Percentiles rank a stretch among this genome's conserved stretches.
Conservation (phyloP, 768 basidiomycete genomes). For the Phaeotremella skinneri region DNA sequence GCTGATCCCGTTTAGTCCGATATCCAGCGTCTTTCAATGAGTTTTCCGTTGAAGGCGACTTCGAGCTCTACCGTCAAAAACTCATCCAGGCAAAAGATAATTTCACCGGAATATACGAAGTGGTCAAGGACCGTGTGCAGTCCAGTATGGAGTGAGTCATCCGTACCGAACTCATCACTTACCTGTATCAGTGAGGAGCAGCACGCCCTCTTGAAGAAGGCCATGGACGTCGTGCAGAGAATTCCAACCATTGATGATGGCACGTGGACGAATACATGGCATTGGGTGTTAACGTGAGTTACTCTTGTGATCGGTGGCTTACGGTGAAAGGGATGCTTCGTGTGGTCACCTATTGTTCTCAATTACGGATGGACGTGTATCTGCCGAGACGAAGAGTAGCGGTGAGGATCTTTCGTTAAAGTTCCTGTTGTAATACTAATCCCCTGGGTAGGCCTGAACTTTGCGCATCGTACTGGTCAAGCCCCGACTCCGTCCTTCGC, state of each 20-base stretch:
- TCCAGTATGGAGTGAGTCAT: conserved; percentile 68
- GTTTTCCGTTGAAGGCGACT: conserved; percentile 86
- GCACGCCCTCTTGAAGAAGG: conserved; percentile 81
- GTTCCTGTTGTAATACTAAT: conserved; percentile 5
- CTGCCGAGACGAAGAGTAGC: conserved; percentile 87
- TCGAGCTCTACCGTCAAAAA: conserved; percentile 82
- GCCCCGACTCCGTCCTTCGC: conserved; percentile 21
- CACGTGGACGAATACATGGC: conserved; percentile 99
- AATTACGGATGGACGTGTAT: conserved; percentile 85
- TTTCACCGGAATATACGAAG: conserved; percentile 93
- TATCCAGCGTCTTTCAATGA: conserved; percentile 96
- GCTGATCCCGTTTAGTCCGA: conserved; percentile 58
- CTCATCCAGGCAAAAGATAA: conserved; percentile 70
- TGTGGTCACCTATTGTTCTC: conserved; percentile 86
- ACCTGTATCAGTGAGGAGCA: conserved; percentile 65
- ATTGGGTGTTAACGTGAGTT: conserved; percentile 77
- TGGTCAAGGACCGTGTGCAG: conserved; percentile 86
- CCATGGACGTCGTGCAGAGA: conserved; percentile 75
- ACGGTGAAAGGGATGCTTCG: conserved; percentile 68
- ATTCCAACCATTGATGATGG: conserved; percentile 81
- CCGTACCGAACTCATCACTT: neutral
- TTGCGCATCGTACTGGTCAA: conserved; percentile 53
- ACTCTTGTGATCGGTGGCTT: neutral
- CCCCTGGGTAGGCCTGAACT: conserved; percentile 75
- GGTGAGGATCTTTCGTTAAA: conserved; percentile 56